phyloP scores from a whole-genome alignment of 306 rosid genomes.

The Prunus fruticosa region DNA sequence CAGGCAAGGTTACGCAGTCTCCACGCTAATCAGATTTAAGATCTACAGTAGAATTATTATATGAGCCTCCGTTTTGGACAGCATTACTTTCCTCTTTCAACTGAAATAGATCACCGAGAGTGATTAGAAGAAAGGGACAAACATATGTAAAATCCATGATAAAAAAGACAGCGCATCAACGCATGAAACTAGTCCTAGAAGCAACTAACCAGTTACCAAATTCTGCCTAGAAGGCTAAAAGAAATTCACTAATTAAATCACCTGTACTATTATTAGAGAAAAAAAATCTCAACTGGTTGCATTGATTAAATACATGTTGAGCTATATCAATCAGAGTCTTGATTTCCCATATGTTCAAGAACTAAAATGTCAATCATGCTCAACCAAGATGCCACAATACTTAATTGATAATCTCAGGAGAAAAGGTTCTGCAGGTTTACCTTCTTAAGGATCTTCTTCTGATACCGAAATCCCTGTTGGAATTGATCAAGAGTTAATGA shows the following conservation, averaged over 20 bases:
- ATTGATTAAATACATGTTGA: background rate
- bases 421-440: conserved; percentile 38
- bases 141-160: conserved; percentile 10
- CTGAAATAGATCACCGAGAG: conserved; percentile 41
- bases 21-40: conserved; percentile 45
- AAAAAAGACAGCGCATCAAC: background rate
- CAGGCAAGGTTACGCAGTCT: conserved; percentile 12
- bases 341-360: background rate
- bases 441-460: conserved; percentile 70
- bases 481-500: conserved; percentile 28
- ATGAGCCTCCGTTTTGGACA: conserved; percentile 47
- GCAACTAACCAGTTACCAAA: background rate
- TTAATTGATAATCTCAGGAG: conserved; percentile 4
- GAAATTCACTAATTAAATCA: too few relatives aligned
- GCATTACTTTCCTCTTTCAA: conserved; percentile 65
- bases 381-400: background rate
- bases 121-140: conserved; percentile 4
- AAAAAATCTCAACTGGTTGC: background rate
- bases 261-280: too few relatives aligned
- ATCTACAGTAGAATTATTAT: conserved; percentile 33
- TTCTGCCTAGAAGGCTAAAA: background rate
- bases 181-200: background rate
- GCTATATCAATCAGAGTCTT: background rate
- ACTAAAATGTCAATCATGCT: background rate
- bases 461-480: conserved; percentile 79